A percentile compares a stretch with the other conserved stretches of the same genome.
Evolutionary conservation across 2,329 filamentous ascomycete species (phyloP).

Genomic region (Calonectria crousiana): DNA sequence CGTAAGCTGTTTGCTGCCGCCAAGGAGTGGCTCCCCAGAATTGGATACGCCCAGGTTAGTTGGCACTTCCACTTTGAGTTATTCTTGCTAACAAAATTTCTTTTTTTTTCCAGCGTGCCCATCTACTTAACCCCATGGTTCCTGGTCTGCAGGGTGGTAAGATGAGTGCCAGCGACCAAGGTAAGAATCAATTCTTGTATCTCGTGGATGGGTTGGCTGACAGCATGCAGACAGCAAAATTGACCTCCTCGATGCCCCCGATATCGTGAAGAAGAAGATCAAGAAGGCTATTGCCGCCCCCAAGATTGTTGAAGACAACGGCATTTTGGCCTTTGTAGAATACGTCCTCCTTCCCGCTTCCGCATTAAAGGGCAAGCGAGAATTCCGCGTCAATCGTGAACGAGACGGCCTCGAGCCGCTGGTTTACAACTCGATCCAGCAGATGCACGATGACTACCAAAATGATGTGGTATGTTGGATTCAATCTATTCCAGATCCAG

Average conservation of each 20-base stretch:
- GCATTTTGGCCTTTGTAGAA: constrained; percentile 87
- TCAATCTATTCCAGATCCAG: no score
- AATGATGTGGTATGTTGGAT: constrained; percentile 75
- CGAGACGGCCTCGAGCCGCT: constrained; percentile 78
- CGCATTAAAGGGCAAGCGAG: constrained; percentile 69
- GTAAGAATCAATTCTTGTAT: constrained; percentile 48
- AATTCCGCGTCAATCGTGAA: constrained; percentile 76
- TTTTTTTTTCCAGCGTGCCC: constrained; percentile 46
- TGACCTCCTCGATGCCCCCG: constrained; percentile 86
- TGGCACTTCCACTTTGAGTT: no score
- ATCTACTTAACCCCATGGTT: constrained; percentile 79
- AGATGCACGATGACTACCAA: constrained; percentile 83
- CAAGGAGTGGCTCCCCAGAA: constrained; percentile 84
- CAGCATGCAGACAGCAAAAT: constrained; percentile 80
- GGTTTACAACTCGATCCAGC: constrained; percentile 80
- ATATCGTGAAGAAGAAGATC: constrained; percentile 83
- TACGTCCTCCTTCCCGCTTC: constrained; percentile 85
- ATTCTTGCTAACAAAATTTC: constrained; percentile 25
- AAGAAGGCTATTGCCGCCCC: constrained; percentile 86
- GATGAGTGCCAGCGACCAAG: constrained; percentile 83
- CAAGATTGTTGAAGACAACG: constrained; percentile 84
- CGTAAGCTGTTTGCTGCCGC: constrained; percentile 90
- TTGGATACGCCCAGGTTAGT: constrained; percentile 80
- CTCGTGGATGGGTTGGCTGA: background rate
- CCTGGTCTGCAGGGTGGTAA: constrained; percentile 87